A percentile compares a stretch with the other conserved stretches of the same genome.
Evolutionary conservation across 306 rosid genomes (phyloP).

Genomic region (Sesbania bispinosa): DNA sequence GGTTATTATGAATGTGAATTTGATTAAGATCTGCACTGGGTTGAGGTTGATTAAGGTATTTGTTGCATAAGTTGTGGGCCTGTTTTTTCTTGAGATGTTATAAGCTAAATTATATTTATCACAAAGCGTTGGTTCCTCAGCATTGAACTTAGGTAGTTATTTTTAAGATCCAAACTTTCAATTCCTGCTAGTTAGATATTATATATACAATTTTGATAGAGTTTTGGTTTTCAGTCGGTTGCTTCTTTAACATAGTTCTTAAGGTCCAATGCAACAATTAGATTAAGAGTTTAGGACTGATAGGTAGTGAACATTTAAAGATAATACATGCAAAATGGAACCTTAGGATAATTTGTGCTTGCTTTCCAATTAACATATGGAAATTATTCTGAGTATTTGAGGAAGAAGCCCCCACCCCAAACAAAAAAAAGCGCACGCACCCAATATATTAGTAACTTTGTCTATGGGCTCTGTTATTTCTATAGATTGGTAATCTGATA

Average conservation of each 20-base stretch:
- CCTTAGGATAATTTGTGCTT: neutral
- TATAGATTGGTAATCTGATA: neutral
- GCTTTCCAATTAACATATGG: neutral
- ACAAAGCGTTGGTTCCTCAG: neutral
- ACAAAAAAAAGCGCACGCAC: neutral
- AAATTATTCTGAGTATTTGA: too few species aligned
- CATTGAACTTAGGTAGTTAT: neutral
- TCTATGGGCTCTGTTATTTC: neutral
- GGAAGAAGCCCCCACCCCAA: too few species aligned
- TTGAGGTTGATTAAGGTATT: conserved; percentile 24
- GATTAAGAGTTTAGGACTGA: neutral
- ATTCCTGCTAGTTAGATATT: neutral
- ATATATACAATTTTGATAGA: neutral
- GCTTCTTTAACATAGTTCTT: neutral
- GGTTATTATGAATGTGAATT: conserved; percentile 13
- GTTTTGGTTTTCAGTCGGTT: neutral
- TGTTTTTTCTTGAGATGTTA: conserved; percentile 3
- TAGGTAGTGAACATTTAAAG: neutral
- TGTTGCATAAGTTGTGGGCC: neutral
- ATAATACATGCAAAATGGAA: neutral
- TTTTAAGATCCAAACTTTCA: conserved; percentile 11
- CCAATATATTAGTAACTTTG: neutral
- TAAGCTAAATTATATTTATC: too few species aligned
- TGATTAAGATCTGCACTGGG: conserved; percentile 35
- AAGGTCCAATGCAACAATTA: neutral